Percentiles rank a stretch among this genome's conserved stretches.
phyloP scores from a whole-genome alignment of 768 basidiomycete genomes.

The Lactarius indigo region DNA sequence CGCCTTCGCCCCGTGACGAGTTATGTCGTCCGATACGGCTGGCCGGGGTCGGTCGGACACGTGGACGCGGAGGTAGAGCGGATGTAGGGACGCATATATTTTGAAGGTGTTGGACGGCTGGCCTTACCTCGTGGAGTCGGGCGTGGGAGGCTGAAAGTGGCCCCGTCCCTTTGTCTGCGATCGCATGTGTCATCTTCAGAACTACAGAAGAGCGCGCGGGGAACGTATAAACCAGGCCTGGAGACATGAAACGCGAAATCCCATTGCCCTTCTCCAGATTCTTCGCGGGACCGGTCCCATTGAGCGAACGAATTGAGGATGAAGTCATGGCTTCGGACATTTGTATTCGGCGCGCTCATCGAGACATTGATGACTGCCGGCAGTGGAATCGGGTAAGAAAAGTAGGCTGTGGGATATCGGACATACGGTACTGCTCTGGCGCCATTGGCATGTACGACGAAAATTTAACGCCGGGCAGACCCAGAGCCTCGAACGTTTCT shows the following conservation, averaged over 20 bases:
- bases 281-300: slow-evolving; percentile 22
- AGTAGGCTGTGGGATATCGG: slow-evolving; percentile 37
- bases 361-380: slow-evolving; percentile 8
- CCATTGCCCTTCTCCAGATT: slow-evolving; percentile 23
- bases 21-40: slow-evolving; percentile 5
- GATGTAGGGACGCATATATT: slow-evolving; percentile 44
- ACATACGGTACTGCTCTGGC: slow-evolving; percentile 34
- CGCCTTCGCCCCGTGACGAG: neutral
- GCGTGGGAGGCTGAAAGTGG: slow-evolving; percentile 6
- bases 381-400: slow-evolving; percentile 14
- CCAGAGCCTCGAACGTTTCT: slow-evolving; percentile 56
- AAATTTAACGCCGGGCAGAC: slow-evolving; percentile 52
- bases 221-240: slow-evolving; percentile 9
- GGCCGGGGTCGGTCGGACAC: slow-evolving; percentile 9
- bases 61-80: slow-evolving; percentile 32
- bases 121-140: slow-evolving; percentile 25
- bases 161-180: neutral
- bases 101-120: slow-evolving; percentile 28
- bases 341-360: slow-evolving; percentile 5
- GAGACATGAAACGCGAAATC: slow-evolving; percentile 22
- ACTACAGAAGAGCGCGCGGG: slow-evolving; percentile 7
- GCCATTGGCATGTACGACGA: slow-evolving; percentile 46
- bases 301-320: slow-evolving; percentile 11
- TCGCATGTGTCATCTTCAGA: neutral
- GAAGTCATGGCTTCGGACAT: slow-evolving; percentile 18